phyloP scores from a whole-genome alignment of 1,139 yeast species.

The Diutina ranongensis region DNA sequence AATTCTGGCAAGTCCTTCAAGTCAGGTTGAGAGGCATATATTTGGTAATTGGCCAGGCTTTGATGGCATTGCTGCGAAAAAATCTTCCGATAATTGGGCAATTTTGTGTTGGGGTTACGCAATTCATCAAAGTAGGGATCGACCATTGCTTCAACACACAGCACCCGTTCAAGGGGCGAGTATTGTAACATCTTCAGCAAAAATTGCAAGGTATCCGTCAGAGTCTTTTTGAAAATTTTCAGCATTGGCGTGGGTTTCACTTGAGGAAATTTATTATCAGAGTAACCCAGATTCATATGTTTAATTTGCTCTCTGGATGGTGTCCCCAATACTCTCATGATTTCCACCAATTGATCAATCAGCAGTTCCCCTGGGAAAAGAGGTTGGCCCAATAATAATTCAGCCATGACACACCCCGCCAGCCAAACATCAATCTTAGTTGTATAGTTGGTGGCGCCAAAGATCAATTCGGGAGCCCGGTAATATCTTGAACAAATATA shows the following conservation, averaged over 20 bases:
- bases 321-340: slow-evolving; percentile 90
- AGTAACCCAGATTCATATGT: slow-evolving; percentile 93
- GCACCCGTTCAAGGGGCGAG: slow-evolving; percentile 61
- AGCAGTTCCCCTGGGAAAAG: slow-evolving; percentile 97
- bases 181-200: slow-evolving; percentile 55
- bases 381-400: slow-evolving; percentile 88
- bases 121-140: slow-evolving; percentile 73
- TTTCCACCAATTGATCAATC: slow-evolving; percentile 93
- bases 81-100: slow-evolving; percentile 42
- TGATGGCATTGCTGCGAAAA: slow-evolving; percentile 27
- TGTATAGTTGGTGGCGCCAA: slow-evolving; percentile 89
- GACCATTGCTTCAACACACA: slow-evolving; percentile 57
- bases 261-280: slow-evolving; percentile 95
- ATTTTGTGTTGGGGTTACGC: slow-evolving; percentile 38
- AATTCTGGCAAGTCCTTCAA: slow-evolving; percentile 31
- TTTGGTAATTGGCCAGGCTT: slow-evolving; percentile 26
- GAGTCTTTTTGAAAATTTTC: slow-evolving; percentile 65
- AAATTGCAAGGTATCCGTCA: slow-evolving; percentile 52
- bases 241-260: slow-evolving; percentile 86
- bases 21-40: slow-evolving; percentile 30
- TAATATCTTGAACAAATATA: slow-evolving; percentile 94
- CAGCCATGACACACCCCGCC: slow-evolving; percentile 98
- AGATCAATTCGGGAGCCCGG: slow-evolving; percentile 88
- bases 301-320: slow-evolving; percentile 88
- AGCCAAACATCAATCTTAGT: slow-evolving; percentile 97